Percentiles rank a stretch among this genome's conserved stretches.
phyloP scores from a whole-genome alignment of 352 stramenopile species.

The Phytophthora multivora region DNA sequence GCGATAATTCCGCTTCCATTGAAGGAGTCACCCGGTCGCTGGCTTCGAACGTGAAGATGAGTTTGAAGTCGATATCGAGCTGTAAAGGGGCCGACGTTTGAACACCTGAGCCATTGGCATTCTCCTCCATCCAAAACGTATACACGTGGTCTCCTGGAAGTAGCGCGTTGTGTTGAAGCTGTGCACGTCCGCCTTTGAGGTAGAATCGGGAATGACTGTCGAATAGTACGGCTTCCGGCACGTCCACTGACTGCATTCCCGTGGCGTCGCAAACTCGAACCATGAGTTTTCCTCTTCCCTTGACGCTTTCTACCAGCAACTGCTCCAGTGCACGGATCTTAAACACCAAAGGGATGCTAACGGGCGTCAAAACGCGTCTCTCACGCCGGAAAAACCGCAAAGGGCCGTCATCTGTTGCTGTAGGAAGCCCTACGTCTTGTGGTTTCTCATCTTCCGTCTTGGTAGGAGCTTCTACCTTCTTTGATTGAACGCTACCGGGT shows the following conservation, averaged over 20 bases:
- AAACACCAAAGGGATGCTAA: constrained; percentile 47
- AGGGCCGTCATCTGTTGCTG: constrained; percentile 2
- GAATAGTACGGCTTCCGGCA: constrained; percentile 67
- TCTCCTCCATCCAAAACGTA: constrained; percentile 70
- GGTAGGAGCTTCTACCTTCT: neutral
- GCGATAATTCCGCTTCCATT: constrained; percentile 23
- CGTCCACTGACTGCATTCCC: constrained; percentile 50
- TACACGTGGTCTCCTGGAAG: constrained; percentile 67
- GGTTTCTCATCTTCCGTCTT: constrained; percentile 2
- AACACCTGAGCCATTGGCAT: constrained; percentile 3
- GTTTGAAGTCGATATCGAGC: constrained; percentile 50
- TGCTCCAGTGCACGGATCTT: constrained; percentile 56
- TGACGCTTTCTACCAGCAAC: constrained; percentile 57
- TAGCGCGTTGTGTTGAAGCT: constrained; percentile 45
- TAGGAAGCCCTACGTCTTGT: constrained; percentile 17
- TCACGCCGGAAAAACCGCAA: constrained; percentile 55
- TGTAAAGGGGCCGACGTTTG: constrained; percentile 8
- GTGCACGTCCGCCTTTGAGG: constrained; percentile 40
- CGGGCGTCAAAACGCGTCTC: constrained; percentile 22
- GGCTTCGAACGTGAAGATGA: constrained; percentile 44
- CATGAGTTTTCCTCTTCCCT: constrained; percentile 58
- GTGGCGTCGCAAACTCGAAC: constrained; percentile 62
- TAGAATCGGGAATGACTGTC: constrained; percentile 77
- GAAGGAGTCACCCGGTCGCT: constrained; percentile 24
- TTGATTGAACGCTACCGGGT: constrained; percentile 1